Conservation (phyloP, 139 green algal species). For the Deuterostichococcus epilithicus region DNA sequence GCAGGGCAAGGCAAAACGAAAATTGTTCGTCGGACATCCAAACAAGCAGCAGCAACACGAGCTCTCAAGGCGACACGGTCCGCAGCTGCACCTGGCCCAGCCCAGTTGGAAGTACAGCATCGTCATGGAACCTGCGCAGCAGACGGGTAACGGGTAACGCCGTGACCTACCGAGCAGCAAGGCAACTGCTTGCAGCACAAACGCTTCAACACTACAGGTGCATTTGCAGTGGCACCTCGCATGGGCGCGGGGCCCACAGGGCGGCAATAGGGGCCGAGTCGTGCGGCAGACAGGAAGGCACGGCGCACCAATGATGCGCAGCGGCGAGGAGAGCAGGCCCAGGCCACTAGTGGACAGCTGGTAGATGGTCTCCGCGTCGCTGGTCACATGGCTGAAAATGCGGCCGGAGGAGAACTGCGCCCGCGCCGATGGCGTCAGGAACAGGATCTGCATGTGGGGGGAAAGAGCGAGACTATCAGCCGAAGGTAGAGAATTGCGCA, state of each 20-base stretch:
- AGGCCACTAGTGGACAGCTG: slow-evolving; percentile 48
- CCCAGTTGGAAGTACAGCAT: slow-evolving; percentile 64
- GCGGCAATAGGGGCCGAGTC: no score
- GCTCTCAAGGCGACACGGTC: not conserved
- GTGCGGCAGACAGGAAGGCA: no score
- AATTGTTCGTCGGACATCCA: no score
- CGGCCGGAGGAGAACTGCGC: slow-evolving; percentile 40
- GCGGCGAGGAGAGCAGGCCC: slow-evolving; percentile 49
- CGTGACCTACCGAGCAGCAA: no score
- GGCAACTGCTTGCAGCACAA: no score
- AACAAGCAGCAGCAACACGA: no score
- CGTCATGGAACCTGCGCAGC: no score
- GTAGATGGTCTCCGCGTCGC: slow-evolving; percentile 49
- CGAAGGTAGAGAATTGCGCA: slow-evolving; percentile 34
- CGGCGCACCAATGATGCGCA: slow-evolving; percentile 40
- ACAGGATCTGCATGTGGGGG: slow-evolving; percentile 32
- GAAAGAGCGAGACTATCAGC: no score
- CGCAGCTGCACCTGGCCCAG: not conserved
- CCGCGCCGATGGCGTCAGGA: slow-evolving; percentile 33
- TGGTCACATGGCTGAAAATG: slow-evolving; percentile 38
- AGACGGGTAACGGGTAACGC: no score
- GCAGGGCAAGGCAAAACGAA: no score
- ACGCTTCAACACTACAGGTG: not conserved
- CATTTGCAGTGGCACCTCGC: no score
- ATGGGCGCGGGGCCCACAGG: no score